These are phyloP conservation scores for Brassica cretica DNA, from an alignment of 345 rosid species.

Conservation along the genomic window DNA sequence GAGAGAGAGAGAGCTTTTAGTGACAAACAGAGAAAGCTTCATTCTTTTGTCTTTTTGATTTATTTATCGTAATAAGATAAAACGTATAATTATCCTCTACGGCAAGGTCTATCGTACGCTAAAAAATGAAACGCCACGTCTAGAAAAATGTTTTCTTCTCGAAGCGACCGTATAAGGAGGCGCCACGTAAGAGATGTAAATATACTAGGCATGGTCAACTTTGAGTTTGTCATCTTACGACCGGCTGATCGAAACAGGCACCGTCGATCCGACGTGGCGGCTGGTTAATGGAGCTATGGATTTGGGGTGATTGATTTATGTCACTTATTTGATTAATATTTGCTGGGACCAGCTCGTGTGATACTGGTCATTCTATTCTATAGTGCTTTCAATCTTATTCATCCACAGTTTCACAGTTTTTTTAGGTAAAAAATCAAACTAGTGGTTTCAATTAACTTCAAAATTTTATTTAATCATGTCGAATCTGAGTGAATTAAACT, in stretches of 20 bases:
- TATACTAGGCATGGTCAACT: constrained; percentile 21
- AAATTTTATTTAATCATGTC: not conserved
- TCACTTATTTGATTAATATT: not conserved
- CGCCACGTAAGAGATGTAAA: constrained; percentile 3
- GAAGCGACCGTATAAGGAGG: not conserved
- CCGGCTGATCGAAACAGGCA: constrained; percentile 25
- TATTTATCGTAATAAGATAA: constrained; percentile 19
- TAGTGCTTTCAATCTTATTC: not conserved
- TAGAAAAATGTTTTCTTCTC: not conserved
- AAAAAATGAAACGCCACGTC: not conserved
- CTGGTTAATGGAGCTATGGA: constrained; percentile 10
- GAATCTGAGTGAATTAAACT: not conserved
- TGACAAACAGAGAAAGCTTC: constrained; percentile 39
- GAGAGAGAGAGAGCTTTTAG: constrained; percentile 13
- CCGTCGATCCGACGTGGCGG: constrained; percentile 32
- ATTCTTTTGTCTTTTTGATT: constrained; percentile 27
- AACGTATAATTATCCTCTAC: constrained; percentile 12
- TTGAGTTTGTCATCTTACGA: constrained; percentile 25
- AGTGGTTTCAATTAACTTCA: not conserved
- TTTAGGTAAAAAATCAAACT: not conserved
- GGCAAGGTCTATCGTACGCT: constrained; percentile 9
- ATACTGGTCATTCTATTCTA: constrained; percentile 1
- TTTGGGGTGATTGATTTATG: constrained; percentile 12
- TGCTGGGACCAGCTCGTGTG: constrained; percentile 9
- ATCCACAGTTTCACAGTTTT: not conserved